These are phyloP conservation scores for Podospora sp. DNA, from an alignment of 495 filamentous ascomycete genomes.

Conservation along the genomic window DNA sequence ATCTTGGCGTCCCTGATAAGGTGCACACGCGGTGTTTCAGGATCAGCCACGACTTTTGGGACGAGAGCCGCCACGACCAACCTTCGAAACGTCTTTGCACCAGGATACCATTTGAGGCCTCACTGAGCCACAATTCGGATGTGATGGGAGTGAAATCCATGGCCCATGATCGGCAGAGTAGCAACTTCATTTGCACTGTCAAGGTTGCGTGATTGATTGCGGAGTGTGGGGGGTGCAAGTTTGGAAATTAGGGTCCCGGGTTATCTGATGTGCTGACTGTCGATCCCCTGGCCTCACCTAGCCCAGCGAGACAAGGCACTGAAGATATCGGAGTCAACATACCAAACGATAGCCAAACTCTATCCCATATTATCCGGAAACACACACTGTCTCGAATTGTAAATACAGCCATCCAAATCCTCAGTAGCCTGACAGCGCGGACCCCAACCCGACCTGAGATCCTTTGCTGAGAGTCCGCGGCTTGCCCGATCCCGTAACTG, in stretches of 20 bases:
- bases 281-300: background rate
- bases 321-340: background rate
- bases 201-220: background rate
- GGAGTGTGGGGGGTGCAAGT: background rate
- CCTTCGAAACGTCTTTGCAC: background rate
- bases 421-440: background rate
- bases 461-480: background rate
- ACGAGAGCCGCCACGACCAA: background rate
- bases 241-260: background rate
- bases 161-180: background rate
- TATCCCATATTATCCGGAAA: conserved; percentile 17
- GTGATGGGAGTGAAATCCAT: background rate
- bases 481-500: background rate
- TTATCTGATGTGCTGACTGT: background rate
- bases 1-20: background rate
- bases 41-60: background rate
- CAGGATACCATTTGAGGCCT: background rate
- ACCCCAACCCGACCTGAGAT: background rate
- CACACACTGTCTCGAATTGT: conserved; percentile 9
- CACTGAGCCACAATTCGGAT: background rate
- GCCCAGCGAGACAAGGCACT: background rate
- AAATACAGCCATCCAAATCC: conserved; percentile 4
- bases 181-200: background rate
- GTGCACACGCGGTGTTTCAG: background rate
- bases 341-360: conserved; percentile 9